Evolutionary conservation across 2,329 filamentous ascomycete species (phyloP), one percentile per base, ranked within the genome.

Genomic region (Phoma sp.): DNA sequence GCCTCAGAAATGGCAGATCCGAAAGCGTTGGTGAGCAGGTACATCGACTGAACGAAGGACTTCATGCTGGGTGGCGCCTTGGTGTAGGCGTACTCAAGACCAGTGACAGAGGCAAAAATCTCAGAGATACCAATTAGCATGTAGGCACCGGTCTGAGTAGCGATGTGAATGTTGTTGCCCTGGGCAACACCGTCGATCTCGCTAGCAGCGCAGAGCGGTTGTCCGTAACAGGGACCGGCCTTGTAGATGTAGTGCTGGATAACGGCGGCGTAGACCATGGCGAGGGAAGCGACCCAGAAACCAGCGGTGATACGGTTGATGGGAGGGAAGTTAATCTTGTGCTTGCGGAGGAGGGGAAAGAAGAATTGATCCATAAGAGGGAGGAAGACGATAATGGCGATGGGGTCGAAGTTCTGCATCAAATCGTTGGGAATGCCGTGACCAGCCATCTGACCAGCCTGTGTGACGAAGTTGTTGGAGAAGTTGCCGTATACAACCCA

Each of bases 1-100:
- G 86, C 87, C 70, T 88, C 85, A 8, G 83, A 84, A 24, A 91
- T 79, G 51, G 85, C 85, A 1, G 84, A 80, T 7, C 83, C 84
- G 51, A 87, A 81, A 6, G 84, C 85, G 60, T 81, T 85, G 60
- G 84, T 86, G 61, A 87, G 81, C 47, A 86, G 82, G 69, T 81
- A 86, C 55, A 87, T 76, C 81, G 81, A 73, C 62, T 79, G 77
- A 25, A 80, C 76, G 58, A 80, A 80, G 0, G 75, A 78, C 68
- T 80, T 80, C 78, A 81, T 80, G 63, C 61, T 73, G 1, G 77
- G 75, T 4, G 78, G 78, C 0, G 78, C 77, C 55, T 81, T 81
- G 48, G 78, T 80, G 70, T 79, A 81, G 2, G 78, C 78, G 57
- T 80, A 80, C 49, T 81, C 78, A 17, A 80, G 74, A 54, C 78